These are phyloP conservation scores for Hemileccinum hortonii DNA, from an alignment of 1,284 basidiomycete genomes.

Conservation along the genomic window DNA sequence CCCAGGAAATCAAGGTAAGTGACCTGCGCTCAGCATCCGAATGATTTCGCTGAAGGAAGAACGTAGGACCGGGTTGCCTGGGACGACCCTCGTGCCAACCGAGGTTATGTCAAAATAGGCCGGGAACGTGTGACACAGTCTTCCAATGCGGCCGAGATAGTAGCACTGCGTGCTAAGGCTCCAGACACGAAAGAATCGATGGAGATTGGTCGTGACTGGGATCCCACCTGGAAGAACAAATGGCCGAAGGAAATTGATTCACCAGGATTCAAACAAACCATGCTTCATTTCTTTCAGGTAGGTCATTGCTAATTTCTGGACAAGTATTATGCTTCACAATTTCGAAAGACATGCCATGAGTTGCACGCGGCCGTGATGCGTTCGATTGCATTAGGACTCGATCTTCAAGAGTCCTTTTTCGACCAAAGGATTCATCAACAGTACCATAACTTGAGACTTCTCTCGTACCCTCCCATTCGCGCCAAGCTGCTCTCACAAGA, in stretches of 20 bases:
- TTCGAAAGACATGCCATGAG: conserved; percentile 63
- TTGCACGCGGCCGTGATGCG: conserved; percentile 76
- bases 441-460: conserved; percentile 72
- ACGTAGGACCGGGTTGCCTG: conserved; percentile 60
- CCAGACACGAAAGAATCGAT: conserved; percentile 83
- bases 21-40: background rate
- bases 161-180: conserved; percentile 62
- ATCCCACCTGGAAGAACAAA: conserved; percentile 69
- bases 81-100: conserved; percentile 80
- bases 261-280: conserved; percentile 67
- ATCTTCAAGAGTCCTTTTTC: conserved; percentile 70
- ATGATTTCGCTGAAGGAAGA: background rate
- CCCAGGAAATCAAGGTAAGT: conserved; percentile 59
- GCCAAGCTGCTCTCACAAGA: conserved; percentile 55
- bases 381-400: conserved; percentile 76
- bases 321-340: conserved; percentile 2
- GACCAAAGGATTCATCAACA: conserved; percentile 72
- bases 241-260: conserved; percentile 70
- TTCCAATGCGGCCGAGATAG: conserved; percentile 71
- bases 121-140: conserved; percentile 80
- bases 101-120: conserved; percentile 78
- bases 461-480: conserved; percentile 74
- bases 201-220: conserved; percentile 84
- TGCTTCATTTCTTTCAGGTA: conserved; percentile 73
- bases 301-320: conserved; percentile 8